A percentile compares a stretch with the other conserved stretches of the same genome.
These are phyloP conservation scores for Kuraishia capsulata DNA, from an alignment of 805 yeast genomes.

Conservation along the genomic window DNA sequence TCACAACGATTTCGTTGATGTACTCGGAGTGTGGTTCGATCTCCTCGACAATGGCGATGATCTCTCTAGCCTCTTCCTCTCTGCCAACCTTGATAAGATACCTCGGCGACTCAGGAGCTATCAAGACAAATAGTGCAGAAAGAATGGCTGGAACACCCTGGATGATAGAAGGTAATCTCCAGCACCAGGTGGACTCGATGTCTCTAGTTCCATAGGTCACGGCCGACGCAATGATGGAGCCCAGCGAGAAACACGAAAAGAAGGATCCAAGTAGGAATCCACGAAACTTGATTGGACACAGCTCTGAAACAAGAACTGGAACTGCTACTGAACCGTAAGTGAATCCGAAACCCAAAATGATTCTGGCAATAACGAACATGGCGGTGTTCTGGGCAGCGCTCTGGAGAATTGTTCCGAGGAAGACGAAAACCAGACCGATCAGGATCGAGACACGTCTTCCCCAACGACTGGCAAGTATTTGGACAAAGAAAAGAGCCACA, in stretches of 20 bases:
- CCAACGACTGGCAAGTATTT: conserved; percentile 12
- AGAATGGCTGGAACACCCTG: conserved; percentile 17
- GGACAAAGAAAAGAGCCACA: conserved; percentile 14
- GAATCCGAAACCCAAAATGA: conserved; percentile 25
- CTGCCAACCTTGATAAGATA: conserved; percentile 26
- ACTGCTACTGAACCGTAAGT: conserved; percentile 21
- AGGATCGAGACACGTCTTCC: conserved; percentile 23
- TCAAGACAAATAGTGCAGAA: conserved; percentile 9
- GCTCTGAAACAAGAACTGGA: conserved; percentile 25
- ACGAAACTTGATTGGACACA: conserved; percentile 20
- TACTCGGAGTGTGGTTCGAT: conserved; percentile 9
- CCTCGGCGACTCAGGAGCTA: conserved; percentile 19
- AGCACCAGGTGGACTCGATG: conserved; percentile 17
- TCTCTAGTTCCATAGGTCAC: conserved; percentile 20
- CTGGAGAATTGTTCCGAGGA: conserved; percentile 26
- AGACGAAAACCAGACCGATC: conserved; percentile 13
- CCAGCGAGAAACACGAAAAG: conserved; percentile 19
- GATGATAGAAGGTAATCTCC: conserved; percentile 20
- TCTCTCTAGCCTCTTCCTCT: conserved; percentile 37
- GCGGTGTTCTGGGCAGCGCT: conserved; percentile 25
- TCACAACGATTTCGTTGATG: conserved; percentile 14
- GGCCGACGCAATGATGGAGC: conserved; percentile 18
- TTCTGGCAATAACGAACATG: conserved; percentile 26
- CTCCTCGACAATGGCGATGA: conserved; percentile 15
- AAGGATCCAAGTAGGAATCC: conserved; percentile 18